Evolutionary conservation across 164 flowering plant genomes (phyloP), one percentile per base, ranked within the genome.

Genomic region (Vitis rupestris): DNA sequence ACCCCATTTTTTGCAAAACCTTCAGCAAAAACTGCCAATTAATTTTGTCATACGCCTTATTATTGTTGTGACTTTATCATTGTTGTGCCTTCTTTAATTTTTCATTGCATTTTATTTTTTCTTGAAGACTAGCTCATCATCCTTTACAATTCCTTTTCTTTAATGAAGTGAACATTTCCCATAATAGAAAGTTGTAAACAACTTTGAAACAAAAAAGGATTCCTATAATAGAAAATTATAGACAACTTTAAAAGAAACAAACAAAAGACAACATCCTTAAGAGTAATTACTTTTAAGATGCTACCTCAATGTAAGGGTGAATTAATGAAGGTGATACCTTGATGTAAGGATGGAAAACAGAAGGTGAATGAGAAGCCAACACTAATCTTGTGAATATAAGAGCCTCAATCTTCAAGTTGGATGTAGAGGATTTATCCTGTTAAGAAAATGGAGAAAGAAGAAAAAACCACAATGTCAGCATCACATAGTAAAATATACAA

Each of bases 371-470:
- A 52, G 97, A 93, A 75, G 95, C 83, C 85, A 96, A 82, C 15
- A 96, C 99, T 78, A 96, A 78, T 89, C 95, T 88, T 2, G 98
- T 89, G 70, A 96, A 96, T 52, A 81, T 80, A 71, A 93, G 97
- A 65, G 99, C 97, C 78, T 93, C 98, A 55, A 90, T 96, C 77
- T 96, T 96, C 81, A 96, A 77, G 81, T 93, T 96, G 66, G 99
- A 93, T 50, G 97, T 90, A 56, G 98, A 87, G 12, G 94, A 86
- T 68, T 93, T 93, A 67, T 93, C 98, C 98, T 95, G 84, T 44
- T 16, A 60, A 60, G 59, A 31, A 61, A 23, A 58, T 10, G 37
- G 27, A 49, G 63, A n/a, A 7, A 58, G 63, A 6, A 62, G 65
- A 70, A 63, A 50, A n/a, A 50, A 57, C 30, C 31, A 72, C 13